Evolutionary conservation across 768 basidiomycete genomes (phyloP).

Genomic region (Astraeus odoratus): DNA sequence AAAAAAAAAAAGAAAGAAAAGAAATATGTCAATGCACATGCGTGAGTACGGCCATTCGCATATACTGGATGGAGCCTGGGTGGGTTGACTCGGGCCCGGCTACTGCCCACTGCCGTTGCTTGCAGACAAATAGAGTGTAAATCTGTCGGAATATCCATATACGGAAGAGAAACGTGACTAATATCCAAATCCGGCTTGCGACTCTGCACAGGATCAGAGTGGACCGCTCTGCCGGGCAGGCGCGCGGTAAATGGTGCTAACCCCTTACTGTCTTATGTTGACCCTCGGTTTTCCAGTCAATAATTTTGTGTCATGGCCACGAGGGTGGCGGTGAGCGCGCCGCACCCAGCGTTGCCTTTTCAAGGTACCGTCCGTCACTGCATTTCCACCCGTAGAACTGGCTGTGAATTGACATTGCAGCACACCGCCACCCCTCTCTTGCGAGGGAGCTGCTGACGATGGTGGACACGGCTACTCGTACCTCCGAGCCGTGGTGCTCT

Average conservation of each 20-base stretch:
- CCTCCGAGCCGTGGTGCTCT: constrained; percentile 25
- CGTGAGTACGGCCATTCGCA: constrained; percentile 2
- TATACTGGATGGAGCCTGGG: neutral
- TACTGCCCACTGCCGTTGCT: constrained; percentile 14
- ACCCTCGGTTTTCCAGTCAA: constrained; percentile 7
- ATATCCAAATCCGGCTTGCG: constrained; percentile 2
- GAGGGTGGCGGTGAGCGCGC: constrained; percentile 28
- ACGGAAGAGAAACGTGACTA: constrained; percentile 3
- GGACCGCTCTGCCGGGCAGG: constrained; percentile 15
- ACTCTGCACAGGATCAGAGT: constrained; percentile 21
- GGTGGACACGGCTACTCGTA: constrained; percentile 25
- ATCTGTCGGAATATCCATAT: constrained; percentile 1
- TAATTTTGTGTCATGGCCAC: constrained; percentile 20
- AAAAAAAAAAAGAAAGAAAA: no score
- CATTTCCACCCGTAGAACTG: constrained; percentile 20
- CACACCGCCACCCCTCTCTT: constrained; percentile 26
- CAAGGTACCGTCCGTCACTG: constrained; percentile 21
- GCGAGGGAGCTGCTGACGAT: constrained; percentile 13
- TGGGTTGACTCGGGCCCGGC: constrained; percentile 15
- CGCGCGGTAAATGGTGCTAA: constrained; percentile 4
- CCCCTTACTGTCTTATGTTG: constrained; percentile 6
- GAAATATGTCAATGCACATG: neutral
- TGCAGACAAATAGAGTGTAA: neutral
- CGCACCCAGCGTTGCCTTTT: constrained; percentile 12
- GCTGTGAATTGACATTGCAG: constrained; percentile 27